Evolutionary conservation across 73 alveolate genomes (phyloP), one percentile per base, ranked within the genome.

Genomic region (Paramecium biaurelia): DNA sequence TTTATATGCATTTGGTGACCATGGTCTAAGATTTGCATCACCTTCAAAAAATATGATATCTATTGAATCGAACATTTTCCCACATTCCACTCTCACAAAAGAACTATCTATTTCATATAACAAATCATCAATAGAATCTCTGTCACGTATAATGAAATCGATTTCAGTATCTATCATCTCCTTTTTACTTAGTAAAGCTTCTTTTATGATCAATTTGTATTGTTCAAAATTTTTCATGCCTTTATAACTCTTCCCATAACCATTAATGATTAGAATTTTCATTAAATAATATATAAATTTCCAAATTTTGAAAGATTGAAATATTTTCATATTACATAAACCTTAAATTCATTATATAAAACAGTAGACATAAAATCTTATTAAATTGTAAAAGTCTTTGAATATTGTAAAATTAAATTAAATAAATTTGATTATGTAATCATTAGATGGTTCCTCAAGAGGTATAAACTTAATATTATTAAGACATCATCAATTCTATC

Each of bases 11-110:
- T 95, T 95, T 26, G 86, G 93, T 34, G 93, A 90, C 99, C 99
- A 98, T 21, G 99, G 99, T 18, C 97, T 93, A 35, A 93, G 92
- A 38, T 49, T 85, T 56, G 96, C 98, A 85, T 95, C 97, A 0
- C 98, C 98, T 68, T 97, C 99, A 42, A 98, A 93, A 74, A 98
- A 95, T 35, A 98, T 96, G 85, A 98, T 86, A 92, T 96, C 99
- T 30, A 98, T 76, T 57, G 95, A 88, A 94, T 97, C 97, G 86
- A 98, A 97, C 92, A 72, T 63, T 76, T 95, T 93, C 26, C 90
- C 95, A 15, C 95, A 92, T 28, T 94, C 96, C 9, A 85, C 37
- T 49, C 92, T 53, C 18, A 74, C 84, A 70, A 12, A 86, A 18
- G 89, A 49, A 10, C 96, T 56, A 38, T 89, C 76, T 37, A 95